Conservation (phyloP, 768 basidiomycete species). For the Suillus bovinus region DNA sequence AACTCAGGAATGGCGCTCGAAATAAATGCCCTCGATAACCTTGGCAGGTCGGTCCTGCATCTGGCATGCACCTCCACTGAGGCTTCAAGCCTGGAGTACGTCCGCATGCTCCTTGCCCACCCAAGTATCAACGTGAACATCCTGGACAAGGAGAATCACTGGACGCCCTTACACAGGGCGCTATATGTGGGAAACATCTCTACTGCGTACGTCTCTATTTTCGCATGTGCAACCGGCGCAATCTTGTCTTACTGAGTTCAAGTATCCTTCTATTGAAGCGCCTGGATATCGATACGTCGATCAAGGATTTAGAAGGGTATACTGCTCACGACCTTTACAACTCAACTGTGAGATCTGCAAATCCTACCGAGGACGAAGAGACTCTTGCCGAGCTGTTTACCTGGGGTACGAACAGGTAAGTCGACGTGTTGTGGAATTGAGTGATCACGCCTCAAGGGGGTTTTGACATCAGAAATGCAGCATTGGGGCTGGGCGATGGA, state of each 20-base stretch:
- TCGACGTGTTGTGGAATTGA: not conserved
- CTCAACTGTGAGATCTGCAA: constrained; percentile 77
- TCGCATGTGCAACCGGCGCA: constrained; percentile 4
- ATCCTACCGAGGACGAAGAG: constrained; percentile 44
- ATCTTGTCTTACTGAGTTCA: constrained; percentile 19
- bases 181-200: constrained; percentile 78
- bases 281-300: constrained; percentile 63
- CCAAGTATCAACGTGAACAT: constrained; percentile 79
- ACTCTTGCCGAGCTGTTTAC: constrained; percentile 66
- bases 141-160: constrained; percentile 80
- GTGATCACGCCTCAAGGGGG: not conserved
- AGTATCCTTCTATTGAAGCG: constrained; percentile 77
- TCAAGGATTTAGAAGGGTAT: constrained; percentile 88
- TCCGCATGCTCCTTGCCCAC: constrained; percentile 72
- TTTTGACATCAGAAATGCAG: constrained; percentile 64
- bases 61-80: constrained; percentile 71
- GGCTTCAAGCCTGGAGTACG: constrained; percentile 68
- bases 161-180: constrained; percentile 90
- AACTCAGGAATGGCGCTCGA: constrained; percentile 38
- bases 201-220: constrained; percentile 52
- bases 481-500: constrained; percentile 81
- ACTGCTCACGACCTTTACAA: constrained; percentile 94
- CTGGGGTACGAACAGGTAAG: constrained; percentile 83
- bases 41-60: constrained; percentile 81
- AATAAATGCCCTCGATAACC: constrained; percentile 70